phyloP scores from a whole-genome alignment of 306 rosid species.

The Corylus avellana region DNA sequence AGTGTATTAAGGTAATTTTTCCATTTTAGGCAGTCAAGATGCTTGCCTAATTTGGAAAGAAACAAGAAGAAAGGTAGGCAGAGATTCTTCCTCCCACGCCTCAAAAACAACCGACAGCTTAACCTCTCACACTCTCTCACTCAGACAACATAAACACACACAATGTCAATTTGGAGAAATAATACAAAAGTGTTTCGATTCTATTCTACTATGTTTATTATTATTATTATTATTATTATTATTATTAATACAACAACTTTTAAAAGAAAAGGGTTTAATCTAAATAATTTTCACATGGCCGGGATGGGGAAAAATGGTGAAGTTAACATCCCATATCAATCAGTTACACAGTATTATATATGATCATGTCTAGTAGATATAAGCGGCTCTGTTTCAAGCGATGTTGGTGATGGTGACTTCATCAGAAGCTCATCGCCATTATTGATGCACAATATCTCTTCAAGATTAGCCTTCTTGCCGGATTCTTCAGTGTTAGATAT shows the following conservation, averaged over 20 bases:
- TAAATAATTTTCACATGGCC: constrained; percentile 25
- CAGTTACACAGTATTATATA: not conserved
- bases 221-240: not conserved
- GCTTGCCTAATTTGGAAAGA: constrained; percentile 51
- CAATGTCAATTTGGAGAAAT: constrained; percentile 25
- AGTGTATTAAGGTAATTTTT: constrained; percentile 35
- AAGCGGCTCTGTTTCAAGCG: constrained; percentile 71
- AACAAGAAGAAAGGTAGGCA: constrained; percentile 44
- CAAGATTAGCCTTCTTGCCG: constrained; percentile 25
- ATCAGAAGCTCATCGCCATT: constrained; percentile 23
- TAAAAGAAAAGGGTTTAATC: not conserved
- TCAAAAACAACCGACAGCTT: constrained; percentile 56
- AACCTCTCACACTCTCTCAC: constrained; percentile 23
- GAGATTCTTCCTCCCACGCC: constrained; percentile 36
- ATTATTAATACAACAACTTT: constrained; percentile 33
- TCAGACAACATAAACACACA: not conserved
- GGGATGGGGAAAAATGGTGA: constrained; percentile 25
- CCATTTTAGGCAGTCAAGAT: constrained; percentile 42
- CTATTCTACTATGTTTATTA: constrained; percentile 14
- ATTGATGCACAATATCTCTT: constrained; percentile 43
- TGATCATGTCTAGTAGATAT: constrained; percentile 7
- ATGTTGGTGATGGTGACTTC: constrained; percentile 30
- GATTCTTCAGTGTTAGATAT: not conserved
- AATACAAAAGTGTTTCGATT: constrained; percentile 26
- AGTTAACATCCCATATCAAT: constrained; percentile 3